These are phyloP conservation scores for Hypoxylon sp. DNA, from an alignment of 2,329 filamentous ascomycete genomes.

Conservation along the genomic window DNA sequence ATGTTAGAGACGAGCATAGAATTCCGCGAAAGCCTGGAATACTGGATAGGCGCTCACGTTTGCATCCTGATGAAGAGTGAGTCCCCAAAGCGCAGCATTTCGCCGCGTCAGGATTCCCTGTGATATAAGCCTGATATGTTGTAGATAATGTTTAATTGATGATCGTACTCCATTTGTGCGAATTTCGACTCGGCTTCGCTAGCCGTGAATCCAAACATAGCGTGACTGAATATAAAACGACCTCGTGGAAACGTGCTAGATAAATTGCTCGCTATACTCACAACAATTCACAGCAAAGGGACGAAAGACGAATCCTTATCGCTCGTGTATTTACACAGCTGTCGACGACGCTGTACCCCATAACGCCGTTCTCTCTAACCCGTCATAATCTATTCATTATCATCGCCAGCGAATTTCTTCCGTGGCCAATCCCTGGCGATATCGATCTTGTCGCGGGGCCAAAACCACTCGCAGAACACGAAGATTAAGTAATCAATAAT, in stretches of 20 bases:
- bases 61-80: background rate
- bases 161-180: background rate
- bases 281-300: too few relatives aligned
- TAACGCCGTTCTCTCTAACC: conserved; percentile 35
- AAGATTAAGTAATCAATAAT: conserved; percentile 95
- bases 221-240: background rate
- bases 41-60: background rate
- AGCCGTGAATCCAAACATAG: background rate
- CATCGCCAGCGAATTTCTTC: conserved; percentile 63
- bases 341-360: background rate
- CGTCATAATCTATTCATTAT: conserved; percentile 54
- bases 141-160: background rate
- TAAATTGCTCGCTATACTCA: background rate
- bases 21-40: background rate
- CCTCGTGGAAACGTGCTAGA: background rate
- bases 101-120: background rate
- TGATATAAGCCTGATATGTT: background rate
- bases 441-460: conserved; percentile 87
- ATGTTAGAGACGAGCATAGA: background rate
- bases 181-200: background rate
- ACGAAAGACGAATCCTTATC: background rate
- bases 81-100: background rate
- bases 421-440: conserved; percentile 92
- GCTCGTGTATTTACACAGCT: background rate
- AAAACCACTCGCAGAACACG: conserved; percentile 87